These are phyloP conservation scores for Aspergillus quadricinctus DNA, from an alignment of 2,329 filamentous ascomycete species.

Conservation along the genomic window DNA sequence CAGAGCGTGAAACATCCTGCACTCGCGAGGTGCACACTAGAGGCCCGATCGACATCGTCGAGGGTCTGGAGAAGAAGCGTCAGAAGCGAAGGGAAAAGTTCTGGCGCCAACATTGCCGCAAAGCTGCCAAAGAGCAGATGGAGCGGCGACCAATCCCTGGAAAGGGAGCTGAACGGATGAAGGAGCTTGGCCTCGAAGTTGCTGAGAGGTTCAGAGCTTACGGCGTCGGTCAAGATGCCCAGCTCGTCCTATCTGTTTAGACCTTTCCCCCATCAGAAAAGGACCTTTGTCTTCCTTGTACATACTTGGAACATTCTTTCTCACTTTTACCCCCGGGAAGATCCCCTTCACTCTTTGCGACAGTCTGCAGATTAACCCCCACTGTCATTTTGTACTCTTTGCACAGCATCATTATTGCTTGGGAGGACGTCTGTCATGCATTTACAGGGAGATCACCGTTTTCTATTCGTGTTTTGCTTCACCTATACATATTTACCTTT, in stretches of 20 bases:
- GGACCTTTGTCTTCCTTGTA: constrained; percentile 22
- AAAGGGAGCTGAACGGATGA: constrained; percentile 88
- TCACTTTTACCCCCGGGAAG: background rate
- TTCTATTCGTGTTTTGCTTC: constrained; percentile 11
- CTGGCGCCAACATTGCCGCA: constrained; percentile 82
- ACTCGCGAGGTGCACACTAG: constrained; percentile 64
- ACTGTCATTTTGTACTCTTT: constrained; percentile 16
- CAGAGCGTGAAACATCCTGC: constrained; percentile 31
- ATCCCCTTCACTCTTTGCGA: constrained; percentile 12
- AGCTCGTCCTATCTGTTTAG: constrained; percentile 70
- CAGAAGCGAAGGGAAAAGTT: constrained; percentile 91
- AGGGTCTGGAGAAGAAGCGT: constrained; percentile 90
- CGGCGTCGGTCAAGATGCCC: constrained; percentile 44
- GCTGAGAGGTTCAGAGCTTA: constrained; percentile 75
- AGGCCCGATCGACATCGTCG: constrained; percentile 96
- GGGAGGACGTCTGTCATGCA: constrained; percentile 22
- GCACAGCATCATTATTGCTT: constrained; percentile 6
- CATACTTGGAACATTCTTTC: constrained; percentile 19
- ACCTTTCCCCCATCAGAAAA: constrained; percentile 11
- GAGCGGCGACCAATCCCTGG: constrained; percentile 68
- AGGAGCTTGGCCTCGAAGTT: constrained; percentile 82
- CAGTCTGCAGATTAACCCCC: constrained; percentile 17
- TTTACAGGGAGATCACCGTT: constrained; percentile 23
- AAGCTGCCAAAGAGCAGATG: constrained; percentile 64
- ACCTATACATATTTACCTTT: constrained; percentile 15